Base-by-base conservation (phyloP, 169 alveolate species). In the Eimeria tenella region DNA sequence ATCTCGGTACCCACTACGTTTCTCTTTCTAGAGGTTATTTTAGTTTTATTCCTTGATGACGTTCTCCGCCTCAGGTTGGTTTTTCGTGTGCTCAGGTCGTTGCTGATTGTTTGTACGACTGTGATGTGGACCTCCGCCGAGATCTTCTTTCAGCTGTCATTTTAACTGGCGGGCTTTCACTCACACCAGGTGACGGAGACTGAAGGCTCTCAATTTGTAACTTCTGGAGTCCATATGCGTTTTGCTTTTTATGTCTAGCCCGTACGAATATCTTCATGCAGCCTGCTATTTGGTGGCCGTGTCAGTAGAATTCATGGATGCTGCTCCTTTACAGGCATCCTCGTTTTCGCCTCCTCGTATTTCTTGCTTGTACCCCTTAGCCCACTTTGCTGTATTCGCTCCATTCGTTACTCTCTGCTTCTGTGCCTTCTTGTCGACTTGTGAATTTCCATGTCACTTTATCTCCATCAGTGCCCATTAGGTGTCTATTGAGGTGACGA, bases 121-220 rank as follows among this genome's bases (percentile, higher is more conserved):
- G 90, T 25, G 99, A 98, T 95, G 98, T 98, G 71, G 99, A 99
- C 95, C 97, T 99, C 49, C 97, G 99, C 94, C 97, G 97, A 91
- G 99, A 98, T 65, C 95, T 99, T 92, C 97, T 98, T 83, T 96
- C 98, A 23, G 97, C 99, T 25, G 96, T 98, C 49, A 97, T 98
- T 58, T 94, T 98, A 23, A 98, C 99, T 17, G 99, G 99, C 19
- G 99, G 99, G 31, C 97, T 98, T 19, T 96, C 99, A 13, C 94
- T 98, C 25, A 94, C 98, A 58, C 96, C 98, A 23, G 99, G 99
- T 5, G 95, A 95, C 94, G 70, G 96, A 8, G 42, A 31, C 2
- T 31, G 42, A 31, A 31, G 42, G 42, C 42, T 2, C 42, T 31
- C 97, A 21, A 17, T 17, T 31, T 97, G 55, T 96, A 98, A 87